Evolutionary conservation across 2,329 filamentous ascomycete genomes (phyloP), one percentile per base, ranked within the genome.

Genomic region (Fusarium sp.): DNA sequence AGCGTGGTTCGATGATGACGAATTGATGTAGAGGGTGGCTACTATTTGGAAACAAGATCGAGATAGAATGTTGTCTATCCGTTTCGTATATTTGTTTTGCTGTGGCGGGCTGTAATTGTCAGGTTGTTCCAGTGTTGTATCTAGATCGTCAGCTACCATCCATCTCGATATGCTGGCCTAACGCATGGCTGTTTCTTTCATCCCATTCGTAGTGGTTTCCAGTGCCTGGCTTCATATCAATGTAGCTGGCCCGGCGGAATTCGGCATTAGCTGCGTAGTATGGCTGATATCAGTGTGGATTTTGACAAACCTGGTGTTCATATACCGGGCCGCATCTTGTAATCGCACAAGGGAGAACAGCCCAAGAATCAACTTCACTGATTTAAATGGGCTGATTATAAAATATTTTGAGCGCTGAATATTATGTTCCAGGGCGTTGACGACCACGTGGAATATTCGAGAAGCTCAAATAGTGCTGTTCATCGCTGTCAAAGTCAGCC

Each of bases 311-410:
- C 47, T 52, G 23, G 19, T 21, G 12, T 23, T 28, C 21, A 12
- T 11, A n/a, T 30, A 26, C 20, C 26, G 26, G 36, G 15, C 20
- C 36, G 14, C 17, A 36, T 19, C 17, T 59, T 55, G 62, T 59
- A 48, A 51, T 56, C 62, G 45, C 39, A 69, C 38, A 51, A 46
- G 47, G 23, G 8, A 15, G 12, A 28, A 28, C 10, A 28, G 10
- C 26, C 26, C 26, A 9, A 9, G 26, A 28, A 9, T 28, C 10
- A 28, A 4, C 10, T 12, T 28, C 10, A 12, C 10, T 10, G 12
- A 28, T 28, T 28, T 3, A 28, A 28, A 28, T 28, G 9, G 11
- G 26, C 10, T 11, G 26, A 11, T 28, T 28, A 28, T 11, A 10
- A 10, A 28, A 42, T 34, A n/a, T 2, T 23, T 28, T 12, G 8